Evolutionary conservation across 176 grass and related monocot genomes (phyloP), one percentile per base, ranked within the genome.

Genomic region (Stipa capillata): DNA sequence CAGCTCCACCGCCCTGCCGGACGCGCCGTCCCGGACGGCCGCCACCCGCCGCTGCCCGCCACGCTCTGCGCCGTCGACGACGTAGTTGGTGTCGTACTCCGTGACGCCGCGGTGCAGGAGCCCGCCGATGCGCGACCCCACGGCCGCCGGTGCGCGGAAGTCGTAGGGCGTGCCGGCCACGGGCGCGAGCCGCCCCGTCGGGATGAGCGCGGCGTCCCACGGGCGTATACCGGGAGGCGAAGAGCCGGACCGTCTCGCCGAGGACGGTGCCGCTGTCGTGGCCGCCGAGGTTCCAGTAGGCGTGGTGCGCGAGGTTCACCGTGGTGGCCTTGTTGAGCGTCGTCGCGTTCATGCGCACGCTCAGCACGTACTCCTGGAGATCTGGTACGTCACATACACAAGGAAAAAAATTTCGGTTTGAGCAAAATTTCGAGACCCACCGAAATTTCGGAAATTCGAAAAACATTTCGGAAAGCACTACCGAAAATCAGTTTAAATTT

Each of bases 61-160:
- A 7, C 7, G 3, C 34, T 10, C 77, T 2, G 18, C 51, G 14
- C 25, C 51, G 57, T n/a, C n/a, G n/a, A 91, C 80, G 47, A 79
- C 89, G 56, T 96, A 96, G 78, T 92, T 92, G 61, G 89, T 87
- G 74, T 96, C 87, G 61, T 83, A 96, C 7, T 85, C 82, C 7
- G 23, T 1, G 36, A 50, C 58, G 16, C 65, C 81, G 68, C 82
- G 82, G 33, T 60, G 49, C 1, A 4, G n/a, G 20, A 94, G 42
- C 21, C 69, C 41, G 4, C 72, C 17, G 20, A 96, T 68, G 71
- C 82, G 89, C 75, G 77, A 57, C 33, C 93, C 93, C 21, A 92
- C 69, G 0, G 20, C 20, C 3, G 37, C 50, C 21, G 89, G 84
- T 36, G 69, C 35, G 20, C 73, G 79, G 80, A 96, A 85, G 85